phyloP scores from a whole-genome alignment of 225 moss, liverwort and hornwort species.

The Ulota crispa region DNA sequence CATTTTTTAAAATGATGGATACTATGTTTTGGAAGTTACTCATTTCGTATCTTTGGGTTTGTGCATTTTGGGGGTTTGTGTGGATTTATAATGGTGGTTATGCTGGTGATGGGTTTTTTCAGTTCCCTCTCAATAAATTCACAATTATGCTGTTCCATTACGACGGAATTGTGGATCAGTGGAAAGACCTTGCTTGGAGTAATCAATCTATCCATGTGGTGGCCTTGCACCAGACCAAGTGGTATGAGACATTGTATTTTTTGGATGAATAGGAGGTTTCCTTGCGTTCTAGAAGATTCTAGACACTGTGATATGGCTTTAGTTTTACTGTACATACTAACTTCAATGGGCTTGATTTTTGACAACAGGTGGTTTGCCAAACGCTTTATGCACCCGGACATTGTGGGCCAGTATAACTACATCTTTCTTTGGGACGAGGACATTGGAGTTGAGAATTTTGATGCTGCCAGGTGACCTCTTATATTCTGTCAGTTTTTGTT shows the following conservation, averaged over 20 bases:
- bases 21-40: neutral
- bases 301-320: no score
- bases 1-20: neutral
- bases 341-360: neutral
- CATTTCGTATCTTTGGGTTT: neutral
- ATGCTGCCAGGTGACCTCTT: conserved; percentile 31
- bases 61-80: fast-evolving
- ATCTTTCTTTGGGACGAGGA: conserved; percentile 73
- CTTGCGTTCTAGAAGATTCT: no score
- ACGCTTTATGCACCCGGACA: conserved; percentile 58
- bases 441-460: conserved; percentile 49
- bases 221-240: conserved; percentile 56
- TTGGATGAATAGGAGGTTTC: no score
- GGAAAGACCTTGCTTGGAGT: conserved; percentile 59
- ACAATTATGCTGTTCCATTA: conserved; percentile 65
- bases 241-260: conserved; percentile 10
- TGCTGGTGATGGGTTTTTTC: neutral
- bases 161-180: conserved; percentile 57
- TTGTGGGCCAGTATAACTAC: conserved; percentile 56
- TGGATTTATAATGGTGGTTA: neutral
- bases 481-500: neutral
- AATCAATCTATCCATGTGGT: conserved; percentile 47
- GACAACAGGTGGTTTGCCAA: conserved; percentile 57
- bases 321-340: no score
- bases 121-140: conserved; percentile 56